Evolutionary conservation across 352 stramenopile species (phyloP), one percentile per base, ranked within the genome.

Genomic region (Phytopythium aichiense): DNA sequence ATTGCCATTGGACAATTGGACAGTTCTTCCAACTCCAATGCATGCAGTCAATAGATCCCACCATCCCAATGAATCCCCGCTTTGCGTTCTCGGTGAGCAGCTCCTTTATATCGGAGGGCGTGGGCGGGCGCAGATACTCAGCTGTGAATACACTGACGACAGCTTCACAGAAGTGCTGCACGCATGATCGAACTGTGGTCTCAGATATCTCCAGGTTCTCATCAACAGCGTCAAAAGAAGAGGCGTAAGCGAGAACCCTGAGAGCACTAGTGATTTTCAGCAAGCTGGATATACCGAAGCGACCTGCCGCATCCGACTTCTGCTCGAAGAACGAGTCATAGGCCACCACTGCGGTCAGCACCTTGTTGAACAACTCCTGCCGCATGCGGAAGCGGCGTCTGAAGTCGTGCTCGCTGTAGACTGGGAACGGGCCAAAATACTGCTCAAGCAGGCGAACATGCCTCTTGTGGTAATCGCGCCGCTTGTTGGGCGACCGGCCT

Each of bases 151-250:
- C 18, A 11, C 16, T 23, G 49, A 55, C 16, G 49, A 55, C 49
- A n/a, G 49, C 23, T 9, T 55, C 30, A 23, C 49, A 55, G 30
- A 55, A 55, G 23, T 38, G 49, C 49, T 55, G 49, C 22, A 55
- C 49, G 16, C 49, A 55, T 7, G 12, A 13, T 3, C 23, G 4
- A 15, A 55, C 20, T 15, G 25, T 55, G n/a, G 49, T 55, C 49
- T 33, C 49, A 4, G 49, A 33, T 8, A 55, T 38, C 30, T 55
- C 49, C 49, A 55, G 23, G 28, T 55, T 55, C 30, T 55, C 49
- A n/a, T 40, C 49, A n/a, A 55, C 38, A 23, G 28, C 6, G 30
- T 55, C 23, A 23, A 38, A 33, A 9, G 49, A 55, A 4, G 25
- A 3, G 12, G 49, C 16, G 15, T 55, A 55, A 1, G 49, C 49